Evolutionary conservation across 495 filamentous ascomycete species (phyloP), one percentile per base, ranked within the genome.

Genomic region (Penicillium silybi): DNA sequence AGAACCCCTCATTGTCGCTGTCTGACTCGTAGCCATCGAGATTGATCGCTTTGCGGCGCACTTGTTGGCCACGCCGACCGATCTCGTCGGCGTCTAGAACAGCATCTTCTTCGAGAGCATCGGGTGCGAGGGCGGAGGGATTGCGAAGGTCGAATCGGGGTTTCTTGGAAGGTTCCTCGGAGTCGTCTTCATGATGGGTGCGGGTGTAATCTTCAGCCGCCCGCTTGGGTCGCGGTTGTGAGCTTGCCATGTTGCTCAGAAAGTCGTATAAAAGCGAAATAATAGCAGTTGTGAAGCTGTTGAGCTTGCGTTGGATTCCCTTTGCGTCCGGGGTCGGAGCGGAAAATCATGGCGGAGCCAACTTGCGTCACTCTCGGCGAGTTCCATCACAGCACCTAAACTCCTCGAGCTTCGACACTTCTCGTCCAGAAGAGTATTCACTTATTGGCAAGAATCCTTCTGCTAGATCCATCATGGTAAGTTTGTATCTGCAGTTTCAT

Each of bases 1-100:
- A 80, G 66, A 95, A 95, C 18, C 87, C 90, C 56, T 97, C 93
- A 48, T 91, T 91, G 8, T 92, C 92, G 26, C 88, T 93, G 67
- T 99, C 93, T 0, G 86, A 92, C 47, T 97, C 92, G 71, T 97
- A 97, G 3, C 95, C 93, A 61, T 97, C 93, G 25, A 98, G 83
- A 54, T 97, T 96, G 27, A 98, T 84, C 2, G 91, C 93, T 58
- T 89, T 88, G 49, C 93, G 90, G 61, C 96, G 95, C 0, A 87
- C 85, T 40, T 85, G 83, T 34, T 83, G 77, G 0, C 84, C 87
- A 15, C 85, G 77, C n/a, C 83, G 84, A 34, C 92, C 92, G 53
- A 97, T 95, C 45, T 96, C 91, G 60, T 97, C 93, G 11, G 90
- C 89, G 35, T 95, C 92, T 15, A 96, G 80, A 19, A 90, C 80